Conservation (phyloP, 495 filamentous ascomycete genomes). For the Lichenothelia convexa region DNA sequence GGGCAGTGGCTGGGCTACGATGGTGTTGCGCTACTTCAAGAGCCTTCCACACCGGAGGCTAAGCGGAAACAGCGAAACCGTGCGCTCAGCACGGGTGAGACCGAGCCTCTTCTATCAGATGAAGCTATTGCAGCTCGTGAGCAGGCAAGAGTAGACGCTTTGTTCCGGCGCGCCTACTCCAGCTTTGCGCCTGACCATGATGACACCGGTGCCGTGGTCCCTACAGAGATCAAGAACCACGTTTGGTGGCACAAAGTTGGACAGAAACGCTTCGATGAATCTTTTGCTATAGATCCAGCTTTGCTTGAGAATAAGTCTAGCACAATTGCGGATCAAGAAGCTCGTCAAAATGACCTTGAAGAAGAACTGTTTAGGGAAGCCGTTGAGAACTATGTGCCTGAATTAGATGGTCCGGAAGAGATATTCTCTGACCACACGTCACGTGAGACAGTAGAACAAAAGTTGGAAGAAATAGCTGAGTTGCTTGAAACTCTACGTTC, state of each 20-base stretch:
- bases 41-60: conserved; percentile 34
- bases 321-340: conserved; percentile 18
- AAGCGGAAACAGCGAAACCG: conserved; percentile 55
- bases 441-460: conserved; percentile 33
- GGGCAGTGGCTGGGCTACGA: conserved; percentile 54
- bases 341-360: no score
- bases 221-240: conserved; percentile 47
- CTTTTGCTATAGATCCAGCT: conserved; percentile 30
- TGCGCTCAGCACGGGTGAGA: conserved; percentile 47
- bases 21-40: conserved; percentile 29
- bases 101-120: conserved; percentile 29
- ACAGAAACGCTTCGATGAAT: conserved; percentile 35
- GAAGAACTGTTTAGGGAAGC: conserved; percentile 28
- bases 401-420: conserved; percentile 16
- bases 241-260: conserved; percentile 82
- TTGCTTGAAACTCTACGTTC: conserved; percentile 71
- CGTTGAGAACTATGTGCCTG: conserved; percentile 30
- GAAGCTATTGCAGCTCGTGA: conserved; percentile 30
- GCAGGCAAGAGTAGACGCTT: conserved; percentile 47
- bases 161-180: conserved; percentile 70
- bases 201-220: conserved; percentile 54
- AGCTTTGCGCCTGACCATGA: conserved; percentile 75
- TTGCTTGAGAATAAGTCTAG: conserved; percentile 18
- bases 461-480: conserved; percentile 64
- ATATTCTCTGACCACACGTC: conserved; percentile 22